Percentiles rank a stretch among this genome's conserved stretches.
These are phyloP conservation scores for Entomophthora muscae DNA, from an alignment of 371 early-diverging fungal species.

Conservation along the genomic window DNA sequence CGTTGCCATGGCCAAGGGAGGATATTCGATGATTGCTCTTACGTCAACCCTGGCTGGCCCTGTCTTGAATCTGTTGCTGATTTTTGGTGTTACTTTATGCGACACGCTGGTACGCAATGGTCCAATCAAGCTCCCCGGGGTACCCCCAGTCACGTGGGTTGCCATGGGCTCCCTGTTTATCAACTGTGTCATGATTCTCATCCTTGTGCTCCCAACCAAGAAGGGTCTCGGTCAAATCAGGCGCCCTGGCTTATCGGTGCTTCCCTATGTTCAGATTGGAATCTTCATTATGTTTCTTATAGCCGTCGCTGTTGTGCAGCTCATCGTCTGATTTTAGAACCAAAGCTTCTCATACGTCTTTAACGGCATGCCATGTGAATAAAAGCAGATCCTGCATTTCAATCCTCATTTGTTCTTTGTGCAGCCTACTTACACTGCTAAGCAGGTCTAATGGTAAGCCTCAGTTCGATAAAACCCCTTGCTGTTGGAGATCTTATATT, in stretches of 20 bases:
- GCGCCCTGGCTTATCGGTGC: neutral
- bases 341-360: no score
- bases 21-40: constrained; percentile 9
- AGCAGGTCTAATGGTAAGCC: no score
- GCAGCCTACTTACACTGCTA: no score
- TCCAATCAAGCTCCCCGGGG: neutral
- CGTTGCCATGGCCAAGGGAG: constrained; percentile 10
- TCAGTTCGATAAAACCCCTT: no score
- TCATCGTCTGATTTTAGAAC: no score
- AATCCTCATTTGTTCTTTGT: no score
- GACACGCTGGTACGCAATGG: neutral
- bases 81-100: constrained; percentile 9
- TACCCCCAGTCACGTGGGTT: neutral
- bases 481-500: no score
- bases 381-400: no score
- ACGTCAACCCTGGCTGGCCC: constrained; percentile 12
- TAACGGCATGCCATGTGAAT: no score
- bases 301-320: no score
- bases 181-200: neutral
- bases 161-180: neutral
- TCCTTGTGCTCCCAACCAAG: neutral
- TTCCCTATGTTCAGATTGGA: neutral
- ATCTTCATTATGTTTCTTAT: no score
- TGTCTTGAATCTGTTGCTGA: constrained; percentile 10
- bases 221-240: neutral